Percentiles rank a stretch among this genome's conserved stretches.
Conservation (phyloP, 345 rosid genomes). For the Eucalyptus paniculata region DNA sequence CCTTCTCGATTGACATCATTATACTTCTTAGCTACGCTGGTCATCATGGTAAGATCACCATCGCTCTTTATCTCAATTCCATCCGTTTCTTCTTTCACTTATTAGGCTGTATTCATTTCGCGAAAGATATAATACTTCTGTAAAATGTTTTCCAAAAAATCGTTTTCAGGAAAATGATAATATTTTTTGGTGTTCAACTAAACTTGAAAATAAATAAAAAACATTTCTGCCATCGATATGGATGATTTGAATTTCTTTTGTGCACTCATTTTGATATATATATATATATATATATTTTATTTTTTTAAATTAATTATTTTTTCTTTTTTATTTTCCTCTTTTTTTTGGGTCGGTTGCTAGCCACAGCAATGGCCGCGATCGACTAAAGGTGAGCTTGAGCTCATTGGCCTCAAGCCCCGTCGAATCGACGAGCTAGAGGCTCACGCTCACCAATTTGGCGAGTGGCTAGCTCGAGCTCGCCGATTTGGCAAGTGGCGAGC, state of each 20-base stretch:
- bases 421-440: fast-evolving
- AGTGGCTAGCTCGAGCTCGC: fast-evolving
- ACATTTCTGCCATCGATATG: fast-evolving
- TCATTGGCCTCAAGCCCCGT: fast-evolving
- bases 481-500: too few relatives aligned
- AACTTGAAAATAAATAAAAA: fast-evolving
- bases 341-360: fast-evolving
- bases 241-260: fast-evolving
- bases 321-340: too few relatives aligned
- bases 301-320: too few relatives aligned
- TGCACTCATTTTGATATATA: too few relatives aligned
- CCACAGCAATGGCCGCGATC: fast-evolving
- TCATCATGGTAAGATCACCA: too few relatives aligned
- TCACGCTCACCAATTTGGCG: fast-evolving
- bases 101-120: fast-evolving
- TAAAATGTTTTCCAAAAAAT: too few relatives aligned
- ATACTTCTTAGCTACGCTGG: fast-evolving
- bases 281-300: too few relatives aligned
- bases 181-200: fast-evolving
- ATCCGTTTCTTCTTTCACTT: too few relatives aligned
- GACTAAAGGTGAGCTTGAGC: too few relatives aligned
- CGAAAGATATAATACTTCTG: too few relatives aligned
- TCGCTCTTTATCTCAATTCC: too few relatives aligned
- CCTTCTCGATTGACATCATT: too few relatives aligned
- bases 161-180: fast-evolving